These are phyloP conservation scores for Chlamydomonas sphaeroides DNA, from an alignment of 139 green algal species.

Conservation along the genomic window DNA sequence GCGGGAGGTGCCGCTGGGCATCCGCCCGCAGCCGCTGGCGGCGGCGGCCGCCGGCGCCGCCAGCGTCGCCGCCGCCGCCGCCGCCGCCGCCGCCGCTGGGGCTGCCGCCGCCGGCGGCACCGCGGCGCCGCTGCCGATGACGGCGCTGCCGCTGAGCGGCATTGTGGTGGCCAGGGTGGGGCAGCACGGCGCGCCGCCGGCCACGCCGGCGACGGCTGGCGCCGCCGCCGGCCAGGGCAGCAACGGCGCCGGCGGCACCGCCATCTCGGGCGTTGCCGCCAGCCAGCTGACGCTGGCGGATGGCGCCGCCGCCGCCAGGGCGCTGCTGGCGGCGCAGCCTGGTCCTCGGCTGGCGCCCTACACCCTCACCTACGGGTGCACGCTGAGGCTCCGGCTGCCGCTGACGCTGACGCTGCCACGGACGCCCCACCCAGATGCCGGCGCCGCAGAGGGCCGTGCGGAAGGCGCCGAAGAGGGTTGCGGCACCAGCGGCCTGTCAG, in stretches of 20 bases:
- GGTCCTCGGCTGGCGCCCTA: not conserved
- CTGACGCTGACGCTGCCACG: not conserved
- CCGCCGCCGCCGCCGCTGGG: not conserved
- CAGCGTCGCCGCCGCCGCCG: not conserved
- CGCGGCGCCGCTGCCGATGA: no score
- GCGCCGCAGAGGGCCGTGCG: no score
- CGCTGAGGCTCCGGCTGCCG: not conserved
- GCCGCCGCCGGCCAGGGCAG: no score
- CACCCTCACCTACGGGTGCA: conserved; percentile 15
- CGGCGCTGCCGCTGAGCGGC: conserved; percentile 29
- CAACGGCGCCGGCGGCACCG: no score
- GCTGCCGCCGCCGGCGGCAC: no score
- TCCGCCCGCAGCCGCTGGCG: conserved; percentile 23
- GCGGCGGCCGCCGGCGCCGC: not conserved
- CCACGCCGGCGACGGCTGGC: no score
- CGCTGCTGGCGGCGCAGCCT: not conserved
- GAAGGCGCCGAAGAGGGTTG: not conserved
- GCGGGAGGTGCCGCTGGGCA: not conserved
- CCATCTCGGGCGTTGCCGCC: not conserved
- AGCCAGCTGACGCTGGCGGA: conserved; percentile 33
- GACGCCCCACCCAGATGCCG: not conserved
- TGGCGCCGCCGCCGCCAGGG: not conserved
- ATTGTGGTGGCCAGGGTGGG: not conserved
- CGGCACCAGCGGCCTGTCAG: not conserved
- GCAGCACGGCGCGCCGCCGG: no score